Evolutionary conservation across 2,329 filamentous ascomycete species (phyloP).

Genomic region (Colletotrichum chlorophyti): DNA sequence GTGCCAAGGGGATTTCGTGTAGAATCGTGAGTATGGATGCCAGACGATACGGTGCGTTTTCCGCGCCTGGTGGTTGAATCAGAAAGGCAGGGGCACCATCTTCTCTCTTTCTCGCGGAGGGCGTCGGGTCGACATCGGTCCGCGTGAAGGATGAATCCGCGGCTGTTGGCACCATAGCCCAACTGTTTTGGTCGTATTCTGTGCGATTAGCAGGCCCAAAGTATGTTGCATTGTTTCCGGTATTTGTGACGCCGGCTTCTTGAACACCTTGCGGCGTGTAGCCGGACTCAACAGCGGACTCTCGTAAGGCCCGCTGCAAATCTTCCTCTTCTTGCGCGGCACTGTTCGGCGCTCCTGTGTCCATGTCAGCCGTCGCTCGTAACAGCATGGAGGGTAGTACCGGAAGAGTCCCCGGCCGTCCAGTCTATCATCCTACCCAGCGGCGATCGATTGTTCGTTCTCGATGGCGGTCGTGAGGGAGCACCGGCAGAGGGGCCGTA

Average conservation of each 20-base stretch:
- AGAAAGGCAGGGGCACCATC: slow-evolving; percentile 59
- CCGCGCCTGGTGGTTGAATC: slow-evolving; percentile 41
- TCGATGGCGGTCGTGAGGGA: slow-evolving; percentile 68
- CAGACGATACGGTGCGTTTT: slow-evolving; percentile 48
- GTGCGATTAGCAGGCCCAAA: slow-evolving; percentile 67
- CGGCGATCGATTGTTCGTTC: slow-evolving; percentile 63
- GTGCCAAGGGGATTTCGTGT: slow-evolving; percentile 64
- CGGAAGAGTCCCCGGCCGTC: slow-evolving; percentile 42
- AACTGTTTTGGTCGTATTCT: slow-evolving; percentile 61
- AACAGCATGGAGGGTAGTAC: slow-evolving; percentile 21
- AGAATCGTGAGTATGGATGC: slow-evolving; percentile 64
- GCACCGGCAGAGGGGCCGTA: slow-evolving; percentile 44
- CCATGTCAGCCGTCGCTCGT: slow-evolving; percentile 28
- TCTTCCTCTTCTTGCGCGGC: slow-evolving; percentile 59
- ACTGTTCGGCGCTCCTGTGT: slow-evolving; percentile 35
- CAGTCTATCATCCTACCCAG: slow-evolving; percentile 59
- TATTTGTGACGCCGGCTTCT: slow-evolving; percentile 57
- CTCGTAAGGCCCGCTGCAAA: slow-evolving; percentile 61
- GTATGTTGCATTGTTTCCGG: slow-evolving; percentile 44
- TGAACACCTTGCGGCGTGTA: slow-evolving; percentile 51
- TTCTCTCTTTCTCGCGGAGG: slow-evolving; percentile 52
- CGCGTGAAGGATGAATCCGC: slow-evolving; percentile 34
- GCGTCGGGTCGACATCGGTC: slow-evolving; percentile 33
- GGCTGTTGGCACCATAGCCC: slow-evolving; percentile 62
- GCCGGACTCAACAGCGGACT: slow-evolving; percentile 55